Evolutionary conservation across 176 grass and related monocot species (phyloP).

Genomic region (Oryza meyeriana): DNA sequence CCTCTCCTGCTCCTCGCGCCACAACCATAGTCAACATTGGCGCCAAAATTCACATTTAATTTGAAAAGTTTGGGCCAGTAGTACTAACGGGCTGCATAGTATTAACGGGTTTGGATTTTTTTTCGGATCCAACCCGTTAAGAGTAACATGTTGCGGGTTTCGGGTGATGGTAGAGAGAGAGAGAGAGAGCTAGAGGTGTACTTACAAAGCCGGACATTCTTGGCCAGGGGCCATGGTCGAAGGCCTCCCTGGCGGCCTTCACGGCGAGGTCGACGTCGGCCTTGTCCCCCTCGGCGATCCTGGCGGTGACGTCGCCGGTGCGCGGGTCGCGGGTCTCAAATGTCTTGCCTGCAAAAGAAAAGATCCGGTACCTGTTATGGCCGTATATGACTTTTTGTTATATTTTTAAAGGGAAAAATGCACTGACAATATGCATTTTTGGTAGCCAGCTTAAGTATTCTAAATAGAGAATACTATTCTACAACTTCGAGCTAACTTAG

Average conservation of each 20-base stretch:
- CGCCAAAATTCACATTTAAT: background rate
- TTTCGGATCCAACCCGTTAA: background rate
- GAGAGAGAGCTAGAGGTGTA: background rate
- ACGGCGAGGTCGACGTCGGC: constrained; percentile 79
- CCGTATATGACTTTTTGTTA: no score
- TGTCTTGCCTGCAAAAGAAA: constrained; percentile 49
- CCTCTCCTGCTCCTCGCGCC: constrained; percentile 45
- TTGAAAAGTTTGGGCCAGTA: background rate
- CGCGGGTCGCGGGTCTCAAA: constrained; percentile 77
- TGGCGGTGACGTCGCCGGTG: constrained; percentile 65
- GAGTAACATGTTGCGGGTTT: background rate
- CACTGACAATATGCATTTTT: background rate
- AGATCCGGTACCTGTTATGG: no score
- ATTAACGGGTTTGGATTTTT: background rate
- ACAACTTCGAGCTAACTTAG: no score
- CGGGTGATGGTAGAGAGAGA: background rate
- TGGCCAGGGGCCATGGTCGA: constrained; percentile 87
- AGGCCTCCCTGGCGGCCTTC: constrained; percentile 74
- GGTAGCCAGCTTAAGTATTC: background rate
- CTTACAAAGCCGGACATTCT: constrained; percentile 84
- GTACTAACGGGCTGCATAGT: background rate
- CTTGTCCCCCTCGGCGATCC: constrained; percentile 64
- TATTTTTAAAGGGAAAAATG: no score
- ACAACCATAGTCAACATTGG: background rate
- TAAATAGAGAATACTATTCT: no score